Conservation (phyloP, 371 early-diverging fungal genomes). For the Mucor mucedo region DNA sequence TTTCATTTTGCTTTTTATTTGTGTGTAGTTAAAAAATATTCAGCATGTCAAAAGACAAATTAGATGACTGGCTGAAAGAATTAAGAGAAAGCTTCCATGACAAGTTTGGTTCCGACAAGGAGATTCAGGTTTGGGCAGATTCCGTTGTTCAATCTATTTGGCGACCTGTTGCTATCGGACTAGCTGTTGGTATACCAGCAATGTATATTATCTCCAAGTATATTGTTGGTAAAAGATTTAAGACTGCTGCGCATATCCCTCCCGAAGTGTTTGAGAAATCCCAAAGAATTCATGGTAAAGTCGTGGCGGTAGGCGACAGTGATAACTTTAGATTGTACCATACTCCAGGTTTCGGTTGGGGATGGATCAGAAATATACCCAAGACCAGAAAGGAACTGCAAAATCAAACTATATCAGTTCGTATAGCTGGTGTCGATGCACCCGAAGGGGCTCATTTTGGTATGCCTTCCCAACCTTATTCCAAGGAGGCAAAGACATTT, state of each 20-base stretch:
- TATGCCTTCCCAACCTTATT: conserved; percentile 73
- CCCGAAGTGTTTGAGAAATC: conserved; percentile 48
- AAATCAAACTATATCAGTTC: conserved; percentile 65
- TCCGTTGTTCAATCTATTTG: conserved; percentile 34
- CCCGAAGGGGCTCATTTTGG: conserved; percentile 80
- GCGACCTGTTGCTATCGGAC: conserved; percentile 33
- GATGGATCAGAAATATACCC: conserved; percentile 58
- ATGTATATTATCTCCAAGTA: conserved; percentile 24
- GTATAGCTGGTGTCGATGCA: conserved; percentile 82
- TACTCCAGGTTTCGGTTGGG: conserved; percentile 67
- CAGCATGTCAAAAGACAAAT: conserved; percentile 1
- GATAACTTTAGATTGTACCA: conserved; percentile 69
- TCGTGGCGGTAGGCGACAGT: conserved; percentile 64
- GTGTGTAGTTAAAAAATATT: no score
- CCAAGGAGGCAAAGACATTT: conserved; percentile 64
- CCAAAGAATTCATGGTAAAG: conserved; percentile 49
- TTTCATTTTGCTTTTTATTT: not conserved
- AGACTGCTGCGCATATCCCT: conserved; percentile 58
- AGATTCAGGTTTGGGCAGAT: conserved; percentile 32
- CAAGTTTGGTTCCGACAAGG: conserved; percentile 4
- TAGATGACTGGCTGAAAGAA: conserved; percentile 6
- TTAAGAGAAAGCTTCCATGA: not conserved
- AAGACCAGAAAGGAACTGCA: conserved; percentile 54
- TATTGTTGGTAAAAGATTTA: conserved; percentile 44
- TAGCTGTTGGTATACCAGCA: conserved; percentile 33